Percentiles rank a stretch among this genome's conserved stretches.
Evolutionary conservation across 495 filamentous ascomycete genomes (phyloP).

Genomic region (Massariosphaeria phaeospora): DNA sequence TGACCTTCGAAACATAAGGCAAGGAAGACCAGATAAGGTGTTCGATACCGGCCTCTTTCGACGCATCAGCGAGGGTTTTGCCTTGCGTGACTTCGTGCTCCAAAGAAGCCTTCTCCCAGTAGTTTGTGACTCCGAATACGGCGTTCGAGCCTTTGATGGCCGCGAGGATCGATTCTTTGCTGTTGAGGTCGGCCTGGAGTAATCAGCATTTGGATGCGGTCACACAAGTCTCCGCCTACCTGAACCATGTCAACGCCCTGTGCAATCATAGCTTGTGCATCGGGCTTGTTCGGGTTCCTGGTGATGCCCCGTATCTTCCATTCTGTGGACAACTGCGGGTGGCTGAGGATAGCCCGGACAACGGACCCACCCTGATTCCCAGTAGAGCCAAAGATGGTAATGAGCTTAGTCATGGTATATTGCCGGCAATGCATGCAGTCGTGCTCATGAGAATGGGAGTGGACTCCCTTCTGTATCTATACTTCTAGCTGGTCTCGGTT

Average conservation of each 20-base stretch:
- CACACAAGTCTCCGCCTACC: slow-evolving; percentile 19
- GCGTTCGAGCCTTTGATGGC: slow-evolving; percentile 38
- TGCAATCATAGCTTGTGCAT: slow-evolving; percentile 40
- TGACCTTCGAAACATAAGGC: slow-evolving; percentile 34
- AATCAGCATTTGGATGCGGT: too few relatives aligned
- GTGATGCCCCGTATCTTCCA: slow-evolving; percentile 57
- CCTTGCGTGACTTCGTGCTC: slow-evolving; percentile 41
- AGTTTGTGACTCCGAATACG: slow-evolving; percentile 43
- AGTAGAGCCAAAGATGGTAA: slow-evolving; percentile 60
- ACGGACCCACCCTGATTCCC: slow-evolving; percentile 60
- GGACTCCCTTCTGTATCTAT: too few relatives aligned
- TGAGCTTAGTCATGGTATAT: slow-evolving; percentile 37
- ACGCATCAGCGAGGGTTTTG: slow-evolving; percentile 38
- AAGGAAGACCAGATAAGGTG: slow-evolving; percentile 43
- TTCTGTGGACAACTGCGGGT: slow-evolving; percentile 45
- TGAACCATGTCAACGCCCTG: slow-evolving; percentile 44
- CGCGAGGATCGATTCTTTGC: slow-evolving; percentile 27
- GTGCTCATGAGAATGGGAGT: too few relatives aligned
- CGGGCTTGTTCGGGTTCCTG: slow-evolving; percentile 47
- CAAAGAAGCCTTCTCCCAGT: slow-evolving; percentile 30
- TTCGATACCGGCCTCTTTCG: slow-evolving; percentile 36
- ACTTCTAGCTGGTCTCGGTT: too few relatives aligned
- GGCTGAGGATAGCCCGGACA: slow-evolving; percentile 47
- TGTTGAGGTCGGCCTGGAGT: slow-evolving; percentile 38
- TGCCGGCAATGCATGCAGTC: too few relatives aligned